A percentile compares a stretch with the other conserved stretches of the same genome.
Conservation (phyloP, 164 flowering plant genomes). For the Nymphaea colorata region DNA sequence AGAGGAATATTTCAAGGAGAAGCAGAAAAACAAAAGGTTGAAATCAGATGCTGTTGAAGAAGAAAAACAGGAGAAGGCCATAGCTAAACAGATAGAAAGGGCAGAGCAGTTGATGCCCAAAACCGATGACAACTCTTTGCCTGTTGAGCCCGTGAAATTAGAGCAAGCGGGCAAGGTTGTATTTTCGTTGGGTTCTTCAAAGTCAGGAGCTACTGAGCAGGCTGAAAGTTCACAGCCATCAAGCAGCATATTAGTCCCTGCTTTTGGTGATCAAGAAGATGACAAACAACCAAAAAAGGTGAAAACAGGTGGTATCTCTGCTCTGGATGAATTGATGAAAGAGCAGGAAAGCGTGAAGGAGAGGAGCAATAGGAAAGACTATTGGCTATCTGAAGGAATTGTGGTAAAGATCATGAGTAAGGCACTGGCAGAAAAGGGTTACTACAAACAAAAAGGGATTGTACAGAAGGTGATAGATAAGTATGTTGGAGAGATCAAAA, state of each 20-base stretch:
- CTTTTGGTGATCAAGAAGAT: conserved; percentile 34
- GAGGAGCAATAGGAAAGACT: conserved; percentile 61
- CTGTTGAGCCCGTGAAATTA: conserved; percentile 10
- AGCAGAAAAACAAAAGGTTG: conserved; percentile 54
- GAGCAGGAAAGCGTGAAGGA: conserved; percentile 82
- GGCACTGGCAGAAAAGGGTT: conserved; percentile 59
- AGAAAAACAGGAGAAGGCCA: conserved; percentile 72
- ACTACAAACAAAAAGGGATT: conserved; percentile 78
- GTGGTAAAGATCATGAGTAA: conserved; percentile 88
- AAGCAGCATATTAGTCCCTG: not conserved
- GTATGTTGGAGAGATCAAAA: conserved; percentile 79
- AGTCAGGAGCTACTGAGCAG: conserved; percentile 21
- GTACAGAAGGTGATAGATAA: conserved; percentile 65
- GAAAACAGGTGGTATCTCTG: conserved; percentile 19
- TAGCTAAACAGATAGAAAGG: conserved; percentile 59
- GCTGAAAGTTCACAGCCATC: conserved; percentile 24
- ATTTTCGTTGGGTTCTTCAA: conserved; percentile 37
- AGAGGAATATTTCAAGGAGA: conserved; percentile 69
- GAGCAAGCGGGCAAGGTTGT: conserved; percentile 43
- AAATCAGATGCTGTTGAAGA: conserved; percentile 72
- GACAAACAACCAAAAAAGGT: conserved; percentile 13
- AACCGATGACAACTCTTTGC: not conserved
- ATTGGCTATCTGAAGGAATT: conserved; percentile 79
- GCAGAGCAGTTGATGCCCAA: not conserved
- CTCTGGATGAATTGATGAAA: conserved; percentile 71